Base-by-base conservation (phyloP, 257 asterid genomes). In the Lycium ferocissimum region DNA sequence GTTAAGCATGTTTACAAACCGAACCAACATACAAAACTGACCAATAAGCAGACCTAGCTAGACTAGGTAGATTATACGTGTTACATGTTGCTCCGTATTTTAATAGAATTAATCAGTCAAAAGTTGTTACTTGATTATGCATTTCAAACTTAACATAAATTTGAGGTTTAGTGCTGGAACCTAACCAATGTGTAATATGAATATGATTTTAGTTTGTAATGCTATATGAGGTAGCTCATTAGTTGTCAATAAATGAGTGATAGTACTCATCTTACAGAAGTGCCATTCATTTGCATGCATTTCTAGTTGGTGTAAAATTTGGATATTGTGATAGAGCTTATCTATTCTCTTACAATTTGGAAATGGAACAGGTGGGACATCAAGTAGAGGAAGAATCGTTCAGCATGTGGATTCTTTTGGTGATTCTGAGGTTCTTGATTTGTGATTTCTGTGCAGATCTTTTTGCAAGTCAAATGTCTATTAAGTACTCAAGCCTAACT, bases 341-440 rank as follows among this genome's bases (percentile, higher is more conserved):
- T 45, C n/a, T 70, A 14, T 49, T 83, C 22, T 83, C 17, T 40
- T 67, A 65, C 51, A 38, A 83, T 45, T 67, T 83, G 61, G 80
- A 65, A 35, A 83, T 53, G 62, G 67, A 83, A 51, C 89, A 94
- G 99, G 98, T 87, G 98, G 96, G 70, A 79, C 96, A 73, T 94
- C 98, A 53, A 86, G 90, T 22, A 93, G 95, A 72, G 99, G 98
- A 84, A 91, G 93, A 90, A 65, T 80, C 12, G 86, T 96, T 90
- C 98, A 92, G 67, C 99, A 96, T 49, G 98, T 96, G 65, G 84
- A 92, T 76, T 86, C 95, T 85, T 96, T 94, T 88, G 95, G 89
- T 65, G 97, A 94, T 71, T 53, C 82, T 75, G 94, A 94, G 98
- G 99, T 94, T 87, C 58, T 78, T 47, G 84, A 35, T 17, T 70